Evolutionary conservation across 257 asterid genomes (phyloP).

Genomic region (Pogostemon cablin): DNA sequence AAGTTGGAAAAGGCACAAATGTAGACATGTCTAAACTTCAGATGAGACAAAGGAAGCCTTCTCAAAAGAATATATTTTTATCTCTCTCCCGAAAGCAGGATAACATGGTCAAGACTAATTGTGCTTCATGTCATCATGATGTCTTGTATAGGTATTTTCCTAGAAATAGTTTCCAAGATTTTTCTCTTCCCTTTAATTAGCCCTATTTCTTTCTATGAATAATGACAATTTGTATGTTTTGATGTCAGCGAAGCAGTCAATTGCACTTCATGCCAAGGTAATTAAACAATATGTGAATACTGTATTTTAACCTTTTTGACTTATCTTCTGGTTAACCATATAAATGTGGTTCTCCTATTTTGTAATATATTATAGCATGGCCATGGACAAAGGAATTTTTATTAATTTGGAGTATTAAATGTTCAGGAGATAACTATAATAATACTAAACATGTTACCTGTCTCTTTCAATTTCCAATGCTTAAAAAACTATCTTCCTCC

Average conservation of each 20-base stretch:
- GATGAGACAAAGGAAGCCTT: constrained; percentile 49
- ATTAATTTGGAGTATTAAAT: constrained; percentile 15
- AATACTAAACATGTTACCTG: constrained; percentile 4
- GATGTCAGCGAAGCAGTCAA: constrained; percentile 65
- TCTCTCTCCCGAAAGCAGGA: constrained; percentile 64
- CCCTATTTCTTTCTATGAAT: constrained; percentile 22
- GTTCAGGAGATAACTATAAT: constrained; percentile 6
- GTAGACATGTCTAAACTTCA: constrained; percentile 48
- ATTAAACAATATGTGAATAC: constrained; percentile 23
- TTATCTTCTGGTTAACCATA: constrained; percentile 1
- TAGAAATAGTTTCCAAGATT: neutral
- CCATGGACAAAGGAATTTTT: neutral
- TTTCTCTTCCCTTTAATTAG: constrained; percentile 17
- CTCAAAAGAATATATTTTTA: constrained; percentile 52
- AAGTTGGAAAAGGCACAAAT: constrained; percentile 42
- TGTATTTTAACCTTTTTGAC: constrained; percentile 20
- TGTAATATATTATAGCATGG: neutral
- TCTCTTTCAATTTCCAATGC: neutral
- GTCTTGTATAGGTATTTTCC: constrained; percentile 61
- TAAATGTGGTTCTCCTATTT: constrained; percentile 8
- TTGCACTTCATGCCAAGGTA: constrained; percentile 88
- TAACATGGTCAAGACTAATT: constrained; percentile 44
- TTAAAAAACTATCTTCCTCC: neutral
- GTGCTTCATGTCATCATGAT: constrained; percentile 66
- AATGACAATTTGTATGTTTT: constrained; percentile 34